phyloP scores from a whole-genome alignment of 164 flowering plant genomes.

The Tinospora cordifolia region DNA sequence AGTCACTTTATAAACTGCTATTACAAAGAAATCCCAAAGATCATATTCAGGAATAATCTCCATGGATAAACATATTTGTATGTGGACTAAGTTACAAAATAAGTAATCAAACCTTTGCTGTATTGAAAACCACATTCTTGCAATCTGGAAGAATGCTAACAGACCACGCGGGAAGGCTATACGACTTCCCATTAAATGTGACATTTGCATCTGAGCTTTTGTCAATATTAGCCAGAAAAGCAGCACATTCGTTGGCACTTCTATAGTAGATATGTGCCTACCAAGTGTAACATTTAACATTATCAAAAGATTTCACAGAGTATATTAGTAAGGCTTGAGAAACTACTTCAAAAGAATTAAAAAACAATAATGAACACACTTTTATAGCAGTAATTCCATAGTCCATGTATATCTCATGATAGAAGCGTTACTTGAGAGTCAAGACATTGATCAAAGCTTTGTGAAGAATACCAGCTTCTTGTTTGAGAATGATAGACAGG shows the following conservation, averaged over 20 bases:
- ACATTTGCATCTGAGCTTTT: constrained; percentile 35
- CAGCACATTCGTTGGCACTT: constrained; percentile 42
- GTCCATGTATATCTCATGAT: not conserved
- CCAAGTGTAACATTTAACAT: not conserved
- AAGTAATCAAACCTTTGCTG: constrained; percentile 45
- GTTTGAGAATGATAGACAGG: not conserved
- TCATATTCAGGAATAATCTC: not conserved
- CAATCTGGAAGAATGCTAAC: constrained; percentile 78
- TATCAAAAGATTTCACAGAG: constrained; percentile 3
- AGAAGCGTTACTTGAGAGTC: not conserved
- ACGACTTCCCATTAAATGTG: constrained; percentile 36
- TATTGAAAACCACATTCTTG: constrained; percentile 50
- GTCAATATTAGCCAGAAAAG: constrained; percentile 59
- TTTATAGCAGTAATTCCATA: not conserved
- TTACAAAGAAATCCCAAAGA: not conserved
- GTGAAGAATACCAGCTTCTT: not conserved
- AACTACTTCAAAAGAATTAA: not conserved
- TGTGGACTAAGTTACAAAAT: not conserved
- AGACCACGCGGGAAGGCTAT: constrained; percentile 68
- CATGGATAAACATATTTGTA: not conserved
- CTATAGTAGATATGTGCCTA: constrained; percentile 52
- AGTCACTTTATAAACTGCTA: not conserved
- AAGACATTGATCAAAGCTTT: not conserved
- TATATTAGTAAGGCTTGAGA: not conserved
- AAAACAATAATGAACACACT: not conserved